These are phyloP conservation scores for Euphrasia confusa DNA, from an alignment of 257 asterid genomes.

Conservation along the genomic window DNA sequence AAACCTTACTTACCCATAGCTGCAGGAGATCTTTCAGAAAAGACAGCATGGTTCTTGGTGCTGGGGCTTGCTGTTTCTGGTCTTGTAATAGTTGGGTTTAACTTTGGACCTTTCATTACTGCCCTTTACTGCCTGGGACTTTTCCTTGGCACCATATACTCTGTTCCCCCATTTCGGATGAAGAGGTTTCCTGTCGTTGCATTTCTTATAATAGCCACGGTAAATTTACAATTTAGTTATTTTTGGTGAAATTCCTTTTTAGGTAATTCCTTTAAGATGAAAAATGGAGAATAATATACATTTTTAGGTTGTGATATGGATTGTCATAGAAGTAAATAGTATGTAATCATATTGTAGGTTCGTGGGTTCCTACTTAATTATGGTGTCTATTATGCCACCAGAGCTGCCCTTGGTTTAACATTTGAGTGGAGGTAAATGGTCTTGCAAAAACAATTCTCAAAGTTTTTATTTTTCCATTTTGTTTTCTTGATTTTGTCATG, in stretches of 20 bases:
- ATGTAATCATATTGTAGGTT: conserved; percentile 46
- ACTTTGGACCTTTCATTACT: conserved; percentile 86
- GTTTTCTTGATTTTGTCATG: conserved; percentile 15
- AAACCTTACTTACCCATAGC: conserved; percentile 99
- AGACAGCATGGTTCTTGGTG: conserved; percentile 88
- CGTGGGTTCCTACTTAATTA: conserved; percentile 93
- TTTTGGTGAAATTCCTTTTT: conserved; percentile 4
- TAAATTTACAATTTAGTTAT: conserved; percentile 27
- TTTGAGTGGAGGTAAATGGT: conserved; percentile 94
- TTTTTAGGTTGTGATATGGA: conserved; percentile 1
- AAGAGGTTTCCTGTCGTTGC: conserved; percentile 78
- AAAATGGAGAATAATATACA: background rate
- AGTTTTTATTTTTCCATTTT: conserved; percentile 11
- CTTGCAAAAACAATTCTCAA: background rate
- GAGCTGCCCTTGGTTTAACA: conserved; percentile 90
- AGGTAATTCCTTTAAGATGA: conserved; percentile 10
- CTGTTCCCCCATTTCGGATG: conserved; percentile 97
- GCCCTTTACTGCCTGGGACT: conserved; percentile 89
- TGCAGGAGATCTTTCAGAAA: conserved; percentile 92
- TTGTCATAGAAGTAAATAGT: conserved; percentile 14
- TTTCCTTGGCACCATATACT: conserved; percentile 87
- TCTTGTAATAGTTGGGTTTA: conserved; percentile 65
- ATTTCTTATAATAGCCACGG: conserved; percentile 95
- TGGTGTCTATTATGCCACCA: conserved; percentile 94
- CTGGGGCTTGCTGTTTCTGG: conserved; percentile 66